Base-by-base conservation (phyloP, 2,329 filamentous ascomycete species). In the Talaromyces sp. region DNA sequence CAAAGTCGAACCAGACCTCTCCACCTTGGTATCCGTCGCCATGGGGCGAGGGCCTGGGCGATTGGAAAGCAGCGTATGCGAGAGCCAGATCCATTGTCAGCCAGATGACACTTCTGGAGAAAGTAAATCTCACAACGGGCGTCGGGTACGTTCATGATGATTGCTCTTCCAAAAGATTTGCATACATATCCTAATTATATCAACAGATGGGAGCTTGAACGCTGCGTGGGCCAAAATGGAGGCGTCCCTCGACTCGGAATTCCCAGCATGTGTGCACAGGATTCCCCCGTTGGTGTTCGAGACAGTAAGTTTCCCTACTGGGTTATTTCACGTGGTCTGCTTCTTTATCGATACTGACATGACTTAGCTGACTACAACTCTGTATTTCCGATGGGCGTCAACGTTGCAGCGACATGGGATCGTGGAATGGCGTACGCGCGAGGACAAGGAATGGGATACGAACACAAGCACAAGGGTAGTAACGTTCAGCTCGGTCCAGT, bases 391-490 rank as follows among this genome's bases (percentile, higher is more conserved):
- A 39, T 47, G 27, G 49, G 56, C 29, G 36, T 54, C n/a, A 56
- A 47, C 27, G 49, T 47, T 9, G 57, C 55, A 9, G 48, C 50
- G 11, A 54, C 55, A 3, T 60, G 50, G 43, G 55, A 60, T 32
- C 40, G 48, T 0, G 35, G 41, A 11, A 29, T 60, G 19, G 35
- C 57, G 2, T 55, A 55, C 13, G 35, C 35, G 11, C 52, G 51
- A 5, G 52, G 46, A 20, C 30, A 46, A 29, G 57, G 51, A 35
- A 60, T 55, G 46, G 57, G 44, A n/a, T 42, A 47, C 6, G 57
- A 60, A 19, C 55, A 57, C 47, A 55, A 60, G 24, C 49, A 37
- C 4, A 57, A 58, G 16, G 57, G 57, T 5, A 35, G 44, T 27
- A 50, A 44, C 17, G 40, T 52, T 8, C 45, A 52, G 14, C 19